phyloP scores from a whole-genome alignment of 163 green algal species.

The Picocystis sp. region DNA sequence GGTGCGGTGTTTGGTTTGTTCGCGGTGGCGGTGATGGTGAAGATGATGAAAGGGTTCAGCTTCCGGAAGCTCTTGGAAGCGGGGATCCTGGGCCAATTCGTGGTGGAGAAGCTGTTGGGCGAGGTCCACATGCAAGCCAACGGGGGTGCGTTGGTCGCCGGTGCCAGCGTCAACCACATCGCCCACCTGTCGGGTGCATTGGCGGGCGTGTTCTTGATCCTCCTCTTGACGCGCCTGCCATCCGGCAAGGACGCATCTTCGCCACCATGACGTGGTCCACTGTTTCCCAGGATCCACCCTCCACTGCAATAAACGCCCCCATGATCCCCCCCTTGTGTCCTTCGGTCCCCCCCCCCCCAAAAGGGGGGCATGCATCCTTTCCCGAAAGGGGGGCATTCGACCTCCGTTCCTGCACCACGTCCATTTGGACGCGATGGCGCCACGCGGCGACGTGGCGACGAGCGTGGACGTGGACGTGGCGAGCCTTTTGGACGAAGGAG shows the following conservation, averaged over 20 bases:
- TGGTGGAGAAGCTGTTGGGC: constrained; percentile 32
- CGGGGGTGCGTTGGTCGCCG: constrained; percentile 16
- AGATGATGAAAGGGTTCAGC: constrained; percentile 34
- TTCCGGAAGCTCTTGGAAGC: constrained; percentile 60
- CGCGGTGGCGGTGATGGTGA: constrained; percentile 54
- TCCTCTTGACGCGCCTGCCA: constrained; percentile 43
- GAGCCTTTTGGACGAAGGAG: no score
- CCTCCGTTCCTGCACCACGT: no score
- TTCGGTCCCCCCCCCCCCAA: no score
- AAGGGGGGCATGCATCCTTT: no score
- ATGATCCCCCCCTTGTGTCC: no score
- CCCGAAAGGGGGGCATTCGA: no score
- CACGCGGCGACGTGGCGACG: no score
- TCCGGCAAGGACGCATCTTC: constrained; percentile 4
- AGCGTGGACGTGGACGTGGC: no score
- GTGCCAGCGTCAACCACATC: constrained; percentile 47
- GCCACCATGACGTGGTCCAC: neutral
- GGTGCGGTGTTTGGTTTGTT: constrained; percentile 89
- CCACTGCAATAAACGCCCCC: no score
- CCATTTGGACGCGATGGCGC: no score
- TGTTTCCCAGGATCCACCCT: no score
- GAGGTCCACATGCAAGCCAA: constrained; percentile 12
- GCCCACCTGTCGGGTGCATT: constrained; percentile 65
- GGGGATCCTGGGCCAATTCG: constrained; percentile 73
- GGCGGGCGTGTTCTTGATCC: constrained; percentile 58